Evolutionary conservation across 129 eudicot species (phyloP).

Genomic region (Gnaphalium uliginosum): DNA sequence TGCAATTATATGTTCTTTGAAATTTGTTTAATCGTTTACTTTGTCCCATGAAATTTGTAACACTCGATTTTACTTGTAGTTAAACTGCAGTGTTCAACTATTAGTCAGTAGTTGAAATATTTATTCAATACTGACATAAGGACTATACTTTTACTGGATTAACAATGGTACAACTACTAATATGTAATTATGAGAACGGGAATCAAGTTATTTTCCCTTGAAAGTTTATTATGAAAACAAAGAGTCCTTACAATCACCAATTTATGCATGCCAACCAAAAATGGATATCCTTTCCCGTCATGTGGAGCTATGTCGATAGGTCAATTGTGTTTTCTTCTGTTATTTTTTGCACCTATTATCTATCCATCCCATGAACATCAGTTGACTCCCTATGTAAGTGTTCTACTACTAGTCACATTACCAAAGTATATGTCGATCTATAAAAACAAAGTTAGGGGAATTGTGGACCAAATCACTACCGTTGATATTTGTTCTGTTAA

Average conservation of each 20-base stretch:
- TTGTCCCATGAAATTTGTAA: too few relatives aligned
- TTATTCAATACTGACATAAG: too few relatives aligned
- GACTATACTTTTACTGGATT: not conserved
- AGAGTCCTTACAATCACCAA: not conserved
- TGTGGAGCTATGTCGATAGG: not conserved
- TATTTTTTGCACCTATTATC: not conserved
- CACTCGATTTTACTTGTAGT: too few relatives aligned
- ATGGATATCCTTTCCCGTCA: not conserved
- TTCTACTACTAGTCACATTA: not conserved
- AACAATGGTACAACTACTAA: not conserved
- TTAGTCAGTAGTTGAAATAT: too few relatives aligned
- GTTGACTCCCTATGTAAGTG: not conserved
- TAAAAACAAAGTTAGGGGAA: not conserved
- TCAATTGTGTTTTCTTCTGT: not conserved
- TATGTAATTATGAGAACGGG: not conserved
- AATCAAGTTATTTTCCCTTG: not conserved
- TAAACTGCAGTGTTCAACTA: too few relatives aligned
- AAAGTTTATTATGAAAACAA: slow-evolving; percentile 6
- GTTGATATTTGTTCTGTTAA: not conserved
- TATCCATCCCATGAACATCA: not conserved
- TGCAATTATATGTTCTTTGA: too few relatives aligned
- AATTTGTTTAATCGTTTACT: too few relatives aligned
- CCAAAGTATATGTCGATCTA: not conserved
- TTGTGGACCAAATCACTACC: not conserved
- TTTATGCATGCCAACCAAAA: not conserved